Conservation (phyloP, 805 yeast species). For the Ogataea parapolymorpha region DNA sequence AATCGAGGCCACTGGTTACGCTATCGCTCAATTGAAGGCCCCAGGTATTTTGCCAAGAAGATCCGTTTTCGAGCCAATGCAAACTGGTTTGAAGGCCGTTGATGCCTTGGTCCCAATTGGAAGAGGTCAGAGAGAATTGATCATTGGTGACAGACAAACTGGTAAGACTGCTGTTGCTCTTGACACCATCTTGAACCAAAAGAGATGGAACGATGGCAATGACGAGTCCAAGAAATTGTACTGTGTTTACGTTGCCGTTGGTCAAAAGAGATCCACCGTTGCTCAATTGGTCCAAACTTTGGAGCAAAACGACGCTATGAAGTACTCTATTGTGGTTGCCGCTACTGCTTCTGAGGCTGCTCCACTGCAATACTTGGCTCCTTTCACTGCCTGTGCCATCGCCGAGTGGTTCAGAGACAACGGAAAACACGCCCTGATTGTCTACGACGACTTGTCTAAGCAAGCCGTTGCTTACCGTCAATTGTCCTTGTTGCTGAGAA, state of each 20-base stretch:
- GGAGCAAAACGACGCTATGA: constrained; percentile 96
- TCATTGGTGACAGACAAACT: constrained; percentile 99
- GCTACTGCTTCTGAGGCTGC: constrained; percentile 99
- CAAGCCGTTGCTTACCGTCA: constrained; percentile 99
- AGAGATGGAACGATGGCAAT: constrained; percentile 93
- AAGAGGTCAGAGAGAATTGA: constrained; percentile 99
- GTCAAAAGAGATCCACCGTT: constrained; percentile 99
- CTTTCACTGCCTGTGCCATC: constrained; percentile 99
- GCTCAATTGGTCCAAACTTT: constrained; percentile 99
- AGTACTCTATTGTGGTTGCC: constrained; percentile 96
- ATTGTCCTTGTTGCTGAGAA: constrained; percentile 93
- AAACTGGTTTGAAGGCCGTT: constrained; percentile 98
- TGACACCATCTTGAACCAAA: constrained; percentile 98
- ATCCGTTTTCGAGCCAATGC: constrained; percentile 98
- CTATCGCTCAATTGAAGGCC: constrained; percentile 99
- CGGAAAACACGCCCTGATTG: constrained; percentile 94
- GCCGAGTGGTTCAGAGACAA: constrained; percentile 99
- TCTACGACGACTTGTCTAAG: constrained; percentile 97
- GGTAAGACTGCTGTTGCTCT: constrained; percentile 99
- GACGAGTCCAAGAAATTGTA: constrained; percentile 97
- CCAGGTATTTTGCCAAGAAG: constrained; percentile 99
- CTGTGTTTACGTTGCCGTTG: constrained; percentile 99
- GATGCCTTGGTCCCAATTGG: constrained; percentile 99
- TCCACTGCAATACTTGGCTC: constrained; percentile 99
- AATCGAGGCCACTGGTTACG: constrained; percentile 73